Base-by-base conservation (phyloP, 2,329 filamentous ascomycete species). In the Uncinocarpus reesii region DNA sequence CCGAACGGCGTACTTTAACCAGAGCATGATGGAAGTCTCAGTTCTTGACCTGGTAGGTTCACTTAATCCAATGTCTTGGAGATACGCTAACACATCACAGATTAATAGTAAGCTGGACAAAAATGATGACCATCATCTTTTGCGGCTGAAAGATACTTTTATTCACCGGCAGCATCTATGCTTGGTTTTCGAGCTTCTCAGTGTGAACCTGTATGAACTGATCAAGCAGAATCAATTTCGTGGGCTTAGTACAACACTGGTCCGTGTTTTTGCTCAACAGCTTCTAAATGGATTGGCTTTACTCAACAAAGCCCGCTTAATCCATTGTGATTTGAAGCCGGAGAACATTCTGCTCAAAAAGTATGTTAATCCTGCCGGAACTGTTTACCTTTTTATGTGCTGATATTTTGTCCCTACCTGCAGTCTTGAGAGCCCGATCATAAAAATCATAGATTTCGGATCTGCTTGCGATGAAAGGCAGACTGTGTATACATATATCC, bases 21-120 rank as follows among this genome's bases (percentile, higher is more conserved):
- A 98, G 68, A 96, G 92, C 67, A 98, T 98, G 92, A 98, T 98
- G 92, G 92, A 98, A 65, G 92, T 98, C 26, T 98, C 92, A 1
- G 92, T 98, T 20, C 75, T 98, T 50, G 92, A 98, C 67, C 65
- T 98, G 75, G 87, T 93, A 75, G 50, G 79, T 29, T 20, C 49
- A 26, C 56, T 67, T 42, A 65, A 42, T 18, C n/a, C 15, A 23
- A 13, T 31, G 11, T n/a, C 8, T 48, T 41, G 38, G 34, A 45
- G 11, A n/a, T 23, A 24, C n/a, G 28, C 51, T 52, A 24, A 52
- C 40, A 20, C 21, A 7, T 16, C 42, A 32, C 58, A 92, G 86
- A 78, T 98, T 61, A 98, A 98, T 65, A 95, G 88, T 55, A 94
- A 95, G 65, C 88, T 96, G 62, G 92, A 98, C 72, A 98, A 96